These are phyloP conservation scores for Aspergillus glaucus DNA, from an alignment of 2,329 filamentous ascomycete species.

Conservation along the genomic window DNA sequence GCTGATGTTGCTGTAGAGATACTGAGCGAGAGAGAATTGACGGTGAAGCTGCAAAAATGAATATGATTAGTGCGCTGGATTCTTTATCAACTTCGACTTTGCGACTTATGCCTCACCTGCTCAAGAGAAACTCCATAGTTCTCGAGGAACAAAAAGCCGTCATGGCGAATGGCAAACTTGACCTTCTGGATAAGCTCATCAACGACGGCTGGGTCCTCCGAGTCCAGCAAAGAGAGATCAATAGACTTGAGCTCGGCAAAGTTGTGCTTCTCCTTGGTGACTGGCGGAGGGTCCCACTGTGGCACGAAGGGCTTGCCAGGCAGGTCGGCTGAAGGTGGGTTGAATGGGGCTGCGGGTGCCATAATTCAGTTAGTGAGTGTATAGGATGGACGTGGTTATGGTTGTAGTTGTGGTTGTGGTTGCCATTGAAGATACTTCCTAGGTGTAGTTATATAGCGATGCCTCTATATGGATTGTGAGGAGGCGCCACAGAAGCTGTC, in stretches of 20 bases:
- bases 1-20: no score
- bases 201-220: conserved; percentile 38
- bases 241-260: conserved; percentile 41
- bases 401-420: no score
- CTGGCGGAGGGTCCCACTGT: conserved; percentile 40
- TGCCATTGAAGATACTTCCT: no score
- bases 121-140: conserved; percentile 48
- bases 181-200: conserved; percentile 39
- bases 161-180: conserved; percentile 39
- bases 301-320: conserved; percentile 39
- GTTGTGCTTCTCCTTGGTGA: conserved; percentile 41
- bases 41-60: no score
- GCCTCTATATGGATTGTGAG: no score
- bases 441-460: no score
- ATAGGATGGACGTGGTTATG: background rate
- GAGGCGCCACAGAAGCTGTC: no score
- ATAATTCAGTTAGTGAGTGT: conserved; percentile 9
- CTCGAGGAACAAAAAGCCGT: conserved; percentile 44
- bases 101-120: conserved; percentile 18
- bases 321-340: conserved; percentile 33
- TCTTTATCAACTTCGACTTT: no score
- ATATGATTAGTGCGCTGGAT: no score
- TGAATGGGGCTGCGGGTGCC: conserved; percentile 33
- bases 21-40: no score
- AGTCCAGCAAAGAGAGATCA: conserved; percentile 41